These are phyloP conservation scores for Salix dunnii DNA, from an alignment of 345 rosid genomes.

Conservation along the genomic window DNA sequence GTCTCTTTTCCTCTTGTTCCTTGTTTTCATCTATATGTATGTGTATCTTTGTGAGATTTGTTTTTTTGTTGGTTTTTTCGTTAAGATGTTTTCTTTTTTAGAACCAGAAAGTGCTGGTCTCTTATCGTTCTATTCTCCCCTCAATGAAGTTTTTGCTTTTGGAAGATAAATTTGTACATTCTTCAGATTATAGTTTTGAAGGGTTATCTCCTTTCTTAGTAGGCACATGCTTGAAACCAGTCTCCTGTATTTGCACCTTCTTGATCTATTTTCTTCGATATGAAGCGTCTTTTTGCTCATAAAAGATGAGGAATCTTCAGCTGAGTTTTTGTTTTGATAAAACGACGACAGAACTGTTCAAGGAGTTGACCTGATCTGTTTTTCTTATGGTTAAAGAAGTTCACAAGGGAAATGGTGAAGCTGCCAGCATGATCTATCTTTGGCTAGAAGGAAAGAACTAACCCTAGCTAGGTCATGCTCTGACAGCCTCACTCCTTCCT, in stretches of 20 bases:
- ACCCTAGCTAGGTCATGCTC: conserved; percentile 80
- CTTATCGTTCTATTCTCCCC: too few relatives aligned
- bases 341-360: background rate
- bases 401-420: conserved; percentile 78
- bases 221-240: background rate
- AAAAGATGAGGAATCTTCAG: background rate
- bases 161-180: background rate
- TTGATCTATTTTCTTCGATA: background rate
- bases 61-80: too few relatives aligned
- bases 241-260: background rate
- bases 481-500: conserved; percentile 91
- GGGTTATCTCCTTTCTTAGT: background rate
- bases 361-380: background rate
- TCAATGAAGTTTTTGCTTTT: too few relatives aligned
- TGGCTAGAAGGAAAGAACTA: conserved; percentile 38
- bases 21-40: background rate
- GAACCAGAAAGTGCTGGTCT: too few relatives aligned
- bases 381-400: conserved; percentile 6
- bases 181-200: background rate
- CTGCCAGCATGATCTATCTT: conserved; percentile 95
- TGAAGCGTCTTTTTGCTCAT: background rate
- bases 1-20: too few relatives aligned
- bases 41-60: background rate
- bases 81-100: too few relatives aligned
- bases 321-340: background rate